These are phyloP conservation scores for Ophiocordyceps australis DNA, from an alignment of 2,329 filamentous ascomycete species.

Conservation along the genomic window DNA sequence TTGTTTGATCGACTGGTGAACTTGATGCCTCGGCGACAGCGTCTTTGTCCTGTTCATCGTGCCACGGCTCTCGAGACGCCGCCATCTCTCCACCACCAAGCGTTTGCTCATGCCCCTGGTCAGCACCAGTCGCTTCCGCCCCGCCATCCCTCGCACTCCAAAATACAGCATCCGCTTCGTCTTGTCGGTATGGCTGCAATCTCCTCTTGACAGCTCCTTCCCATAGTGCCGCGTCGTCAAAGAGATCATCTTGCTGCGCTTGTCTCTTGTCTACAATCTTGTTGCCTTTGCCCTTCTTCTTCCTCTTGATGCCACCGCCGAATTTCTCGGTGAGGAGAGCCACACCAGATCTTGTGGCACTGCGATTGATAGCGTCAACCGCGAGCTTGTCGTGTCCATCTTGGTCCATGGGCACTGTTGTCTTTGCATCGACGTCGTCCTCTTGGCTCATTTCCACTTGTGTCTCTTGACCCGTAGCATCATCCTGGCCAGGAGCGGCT, in stretches of 20 bases:
- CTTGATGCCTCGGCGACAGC: slow-evolving; percentile 19
- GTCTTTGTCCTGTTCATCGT: slow-evolving; percentile 16
- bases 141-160: slow-evolving; percentile 8
- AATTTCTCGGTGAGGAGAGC: slow-evolving; percentile 16
- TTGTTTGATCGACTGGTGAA: too few relatives aligned
- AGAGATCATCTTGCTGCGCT: slow-evolving; percentile 20
- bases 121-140: slow-evolving; percentile 1
- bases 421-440: too few relatives aligned
- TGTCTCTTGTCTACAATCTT: slow-evolving; percentile 20
- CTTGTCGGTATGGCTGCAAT: slow-evolving; percentile 7
- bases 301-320: slow-evolving; percentile 10
- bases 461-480: too few relatives aligned
- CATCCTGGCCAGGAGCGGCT: too few relatives aligned
- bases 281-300: slow-evolving; percentile 8
- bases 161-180: slow-evolving; percentile 8
- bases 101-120: slow-evolving; percentile 5
- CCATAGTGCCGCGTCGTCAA: slow-evolving; percentile 25
- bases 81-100: slow-evolving; percentile 7
- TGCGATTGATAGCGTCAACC: too few relatives aligned
- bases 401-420: too few relatives aligned
- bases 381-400: too few relatives aligned
- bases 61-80: slow-evolving; percentile 6
- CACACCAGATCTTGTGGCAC: slow-evolving; percentile 9
- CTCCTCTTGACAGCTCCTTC: slow-evolving; percentile 21
- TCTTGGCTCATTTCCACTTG: too few relatives aligned